A percentile compares a stretch with the other conserved stretches of the same genome.
Conservation (phyloP, 202 grass and related monocot genomes). For the Bolboschoenoplectus hybrid region DNA sequence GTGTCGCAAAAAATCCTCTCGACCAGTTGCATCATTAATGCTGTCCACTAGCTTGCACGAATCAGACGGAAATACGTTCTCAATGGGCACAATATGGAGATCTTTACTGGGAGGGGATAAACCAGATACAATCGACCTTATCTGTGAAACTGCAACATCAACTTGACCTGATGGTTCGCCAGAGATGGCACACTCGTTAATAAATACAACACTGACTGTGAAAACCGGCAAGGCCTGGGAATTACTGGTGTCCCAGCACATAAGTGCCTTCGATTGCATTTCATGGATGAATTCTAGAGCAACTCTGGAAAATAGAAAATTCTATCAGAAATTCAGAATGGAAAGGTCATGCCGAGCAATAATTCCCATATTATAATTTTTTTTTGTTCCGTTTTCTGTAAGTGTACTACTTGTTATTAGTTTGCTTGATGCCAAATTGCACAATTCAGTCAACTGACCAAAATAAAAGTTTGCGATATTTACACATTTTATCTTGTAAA, state of each 20-base stretch:
- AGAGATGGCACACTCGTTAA: conserved; percentile 57
- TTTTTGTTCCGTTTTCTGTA: not conserved
- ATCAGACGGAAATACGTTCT: conserved; percentile 49
- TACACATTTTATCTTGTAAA: not conserved
- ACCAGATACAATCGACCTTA: conserved; percentile 53
- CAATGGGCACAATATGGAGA: conserved; percentile 59
- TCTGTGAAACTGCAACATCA: conserved; percentile 46
- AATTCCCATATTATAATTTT: not conserved
- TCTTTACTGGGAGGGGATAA: conserved; percentile 49
- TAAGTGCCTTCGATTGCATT: conserved; percentile 77
- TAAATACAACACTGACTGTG: conserved; percentile 59
- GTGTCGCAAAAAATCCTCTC: conserved; percentile 69
- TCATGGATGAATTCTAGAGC: conserved; percentile 86
- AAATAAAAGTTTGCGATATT: not conserved
- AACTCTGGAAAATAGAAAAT: conserved; percentile 48
- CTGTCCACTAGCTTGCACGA: conserved; percentile 50
- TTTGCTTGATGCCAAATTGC: not conserved
- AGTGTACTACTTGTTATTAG: not conserved
- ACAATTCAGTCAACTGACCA: not conserved
- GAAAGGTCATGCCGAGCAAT: too few relatives aligned
- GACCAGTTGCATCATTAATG: conserved; percentile 75
- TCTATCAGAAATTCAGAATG: not conserved
- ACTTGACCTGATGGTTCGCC: conserved; percentile 24
- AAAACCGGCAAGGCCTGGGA: conserved; percentile 78
- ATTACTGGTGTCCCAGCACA: conserved; percentile 84